A percentile compares a stretch with the other conserved stretches of the same genome.
phyloP scores from a whole-genome alignment of 1,284 basidiomycete species.

The Cerioporus squamosus region DNA sequence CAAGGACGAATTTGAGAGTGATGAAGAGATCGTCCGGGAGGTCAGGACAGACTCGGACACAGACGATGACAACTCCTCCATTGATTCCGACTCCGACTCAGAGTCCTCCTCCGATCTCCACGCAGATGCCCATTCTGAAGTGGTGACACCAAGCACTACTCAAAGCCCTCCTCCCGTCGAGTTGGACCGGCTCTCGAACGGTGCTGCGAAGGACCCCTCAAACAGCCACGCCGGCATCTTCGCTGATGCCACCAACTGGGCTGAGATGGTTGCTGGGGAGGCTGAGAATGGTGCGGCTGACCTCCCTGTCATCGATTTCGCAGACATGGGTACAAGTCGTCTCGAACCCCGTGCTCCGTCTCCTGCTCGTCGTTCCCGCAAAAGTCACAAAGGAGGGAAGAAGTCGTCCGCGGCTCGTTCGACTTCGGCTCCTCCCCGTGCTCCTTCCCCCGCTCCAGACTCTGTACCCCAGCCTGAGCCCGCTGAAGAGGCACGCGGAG shows the following conservation, averaged over 20 bases:
- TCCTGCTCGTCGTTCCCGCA: constrained; percentile 28
- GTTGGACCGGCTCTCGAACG: constrained; percentile 37
- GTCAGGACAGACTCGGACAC: constrained; percentile 64
- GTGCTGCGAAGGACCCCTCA: constrained; percentile 31
- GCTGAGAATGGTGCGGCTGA: constrained; percentile 55
- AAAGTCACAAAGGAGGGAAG: constrained; percentile 31
- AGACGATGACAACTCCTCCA: constrained; percentile 61
- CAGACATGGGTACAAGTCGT: constrained; percentile 52
- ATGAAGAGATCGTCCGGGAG: constrained; percentile 76
- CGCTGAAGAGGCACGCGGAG: constrained; percentile 14
- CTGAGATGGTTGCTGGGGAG: constrained; percentile 83
- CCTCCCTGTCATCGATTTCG: constrained; percentile 82
- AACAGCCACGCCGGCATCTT: constrained; percentile 50
- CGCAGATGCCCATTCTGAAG: constrained; percentile 51
- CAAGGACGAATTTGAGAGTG: constrained; percentile 60
- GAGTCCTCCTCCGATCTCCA: constrained; percentile 67
- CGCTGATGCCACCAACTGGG: constrained; percentile 68
- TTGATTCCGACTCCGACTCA: constrained; percentile 66
- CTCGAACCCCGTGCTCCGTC: constrained; percentile 28
- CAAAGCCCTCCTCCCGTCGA: constrained; percentile 55
- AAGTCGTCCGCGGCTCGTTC: constrained; percentile 23
- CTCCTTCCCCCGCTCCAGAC: constrained; percentile 14
- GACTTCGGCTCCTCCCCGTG: constrained; percentile 25
- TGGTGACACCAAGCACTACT: constrained; percentile 66
- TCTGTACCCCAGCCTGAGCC: constrained; percentile 12